Base-by-base conservation (phyloP, 192 early-diverging fungal genomes). In the Backusella tarrabulga region DNA sequence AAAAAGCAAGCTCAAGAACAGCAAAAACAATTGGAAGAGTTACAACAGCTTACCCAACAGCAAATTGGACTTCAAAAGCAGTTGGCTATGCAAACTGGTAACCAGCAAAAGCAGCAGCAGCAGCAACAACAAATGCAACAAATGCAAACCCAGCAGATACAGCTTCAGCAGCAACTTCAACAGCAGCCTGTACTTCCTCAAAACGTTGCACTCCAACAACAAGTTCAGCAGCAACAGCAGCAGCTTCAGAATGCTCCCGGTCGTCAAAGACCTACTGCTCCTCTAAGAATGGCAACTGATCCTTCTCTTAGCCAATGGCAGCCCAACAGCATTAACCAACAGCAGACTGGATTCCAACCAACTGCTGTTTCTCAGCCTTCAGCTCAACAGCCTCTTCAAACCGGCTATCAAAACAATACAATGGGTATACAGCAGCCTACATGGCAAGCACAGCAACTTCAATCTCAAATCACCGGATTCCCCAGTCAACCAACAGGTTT, bases 381-480 rank as follows among this genome's bases (percentile, higher is more conserved):
- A 34, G 38, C 54, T 38, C 70, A 67, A 8, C 19, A 63, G 50
- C 26, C 35, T 34, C 40, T 35, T 19, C 68, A 54, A 29, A 29
- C 72, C 35, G 26, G 34, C 46, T 80, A 77, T 60, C 74, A 72
- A 35, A 63, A 63, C 26, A 63, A 63, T 8, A 23, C 56, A 63
- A 63, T 63, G 56, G 12, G 9, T 26, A 63, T 63, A 1, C 79
- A 83, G n/a, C 80, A 73, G 11, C 40, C 60, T 15, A 7, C 76
- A 29, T 70, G 75, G 40, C 76, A 77, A 46, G n/a, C 38, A 15
- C 80, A 84, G 11, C 75, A 76, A 29, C 72, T 80, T n/a, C 74
- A 80, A 68, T 52, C 77, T 14, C 81, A 79, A 44, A 83, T 77
- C 54, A 76, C 76, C 23, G 72, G 81, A 15, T 72, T 52, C 52